Evolutionary conservation across 2,329 filamentous ascomycete genomes (phyloP).

Genomic region (Colletotrichum higginsianum): DNA sequence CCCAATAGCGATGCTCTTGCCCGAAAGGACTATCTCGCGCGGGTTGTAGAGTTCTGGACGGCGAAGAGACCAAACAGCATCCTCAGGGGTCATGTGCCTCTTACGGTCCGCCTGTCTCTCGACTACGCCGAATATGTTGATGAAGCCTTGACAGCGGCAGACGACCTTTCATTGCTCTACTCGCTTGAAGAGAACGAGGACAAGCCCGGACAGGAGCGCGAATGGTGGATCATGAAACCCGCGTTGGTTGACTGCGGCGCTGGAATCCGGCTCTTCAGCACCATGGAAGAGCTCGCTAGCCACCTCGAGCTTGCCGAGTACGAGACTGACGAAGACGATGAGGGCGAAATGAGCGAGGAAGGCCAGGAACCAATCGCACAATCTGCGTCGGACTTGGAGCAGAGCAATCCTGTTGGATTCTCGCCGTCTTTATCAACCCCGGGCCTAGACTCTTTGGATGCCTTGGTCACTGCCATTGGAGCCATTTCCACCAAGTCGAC

Average conservation of each 20-base stretch:
- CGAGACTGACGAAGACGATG: constrained; percentile 49
- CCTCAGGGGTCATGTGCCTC: constrained; percentile 50
- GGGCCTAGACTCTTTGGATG: constrained; percentile 50
- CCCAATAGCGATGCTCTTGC: constrained; percentile 57
- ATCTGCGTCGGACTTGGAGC: constrained; percentile 11
- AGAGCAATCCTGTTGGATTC: constrained; percentile 37
- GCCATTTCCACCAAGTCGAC: constrained; percentile 33
- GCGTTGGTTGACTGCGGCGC: constrained; percentile 57
- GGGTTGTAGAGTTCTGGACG: constrained; percentile 54
- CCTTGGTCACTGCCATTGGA: constrained; percentile 49
- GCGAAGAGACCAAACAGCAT: constrained; percentile 53
- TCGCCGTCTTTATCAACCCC: constrained; percentile 46
- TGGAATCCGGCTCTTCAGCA: constrained; percentile 57
- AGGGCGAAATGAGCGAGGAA: constrained; percentile 44
- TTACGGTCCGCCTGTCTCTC: constrained; percentile 53
- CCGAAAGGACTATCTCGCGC: constrained; percentile 54
- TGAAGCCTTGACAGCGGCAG: constrained; percentile 54
- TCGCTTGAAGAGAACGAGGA: constrained; percentile 54
- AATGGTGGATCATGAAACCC: constrained; percentile 59
- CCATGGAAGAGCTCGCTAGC: constrained; percentile 52
- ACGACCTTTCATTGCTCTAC: constrained; percentile 53
- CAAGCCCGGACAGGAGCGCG: constrained; percentile 47
- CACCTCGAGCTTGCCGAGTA: constrained; percentile 54
- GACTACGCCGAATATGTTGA: constrained; percentile 58
- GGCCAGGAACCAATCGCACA: constrained; percentile 24